These are phyloP conservation scores for Talaromyces sp. DNA, from an alignment of 2,329 filamentous ascomycete species.

Conservation along the genomic window DNA sequence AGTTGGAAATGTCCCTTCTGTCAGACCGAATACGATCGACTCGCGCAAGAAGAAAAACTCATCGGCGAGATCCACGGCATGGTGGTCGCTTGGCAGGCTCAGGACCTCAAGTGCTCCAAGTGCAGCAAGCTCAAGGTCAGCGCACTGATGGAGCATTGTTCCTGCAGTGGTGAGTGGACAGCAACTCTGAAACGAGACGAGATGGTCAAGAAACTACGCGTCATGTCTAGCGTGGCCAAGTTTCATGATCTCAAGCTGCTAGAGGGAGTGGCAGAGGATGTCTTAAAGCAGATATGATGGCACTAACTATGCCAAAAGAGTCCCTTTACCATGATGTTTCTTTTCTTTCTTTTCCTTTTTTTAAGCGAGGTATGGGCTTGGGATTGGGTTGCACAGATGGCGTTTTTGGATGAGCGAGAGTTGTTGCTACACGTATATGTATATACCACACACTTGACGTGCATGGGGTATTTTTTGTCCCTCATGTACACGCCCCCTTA, in stretches of 20 bases:
- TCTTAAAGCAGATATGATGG: conserved; percentile 44
- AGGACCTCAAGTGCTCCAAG: conserved; percentile 84
- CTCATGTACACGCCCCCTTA: not conserved
- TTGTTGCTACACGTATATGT: not conserved
- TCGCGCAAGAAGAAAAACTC: conserved; percentile 77
- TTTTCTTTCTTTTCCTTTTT: not conserved
- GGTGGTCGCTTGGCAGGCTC: conserved; percentile 75
- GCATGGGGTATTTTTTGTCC: not conserved
- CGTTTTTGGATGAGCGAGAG: not conserved
- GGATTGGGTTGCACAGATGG: not conserved
- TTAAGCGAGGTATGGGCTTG: not conserved
- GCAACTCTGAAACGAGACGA: conserved; percentile 65
- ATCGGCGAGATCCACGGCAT: conserved; percentile 70
- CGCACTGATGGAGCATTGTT: conserved; percentile 95
- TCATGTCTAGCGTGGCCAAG: conserved; percentile 68
- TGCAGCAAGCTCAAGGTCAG: conserved; percentile 65
- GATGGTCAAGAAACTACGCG: conserved; percentile 58
- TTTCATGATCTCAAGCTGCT: conserved; percentile 82
- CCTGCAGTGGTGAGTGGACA: conserved; percentile 81
- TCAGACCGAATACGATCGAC: conserved; percentile 66
- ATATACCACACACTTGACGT: not conserved
- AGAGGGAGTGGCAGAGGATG: conserved; percentile 64
- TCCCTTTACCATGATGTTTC: not conserved
- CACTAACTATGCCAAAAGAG: not conserved
- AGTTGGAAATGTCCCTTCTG: conserved; percentile 77